Evolutionary conservation across 1,139 yeast genomes (phyloP), one percentile per base, ranked within the genome.

Genomic region (Suhomyces maxii): DNA sequence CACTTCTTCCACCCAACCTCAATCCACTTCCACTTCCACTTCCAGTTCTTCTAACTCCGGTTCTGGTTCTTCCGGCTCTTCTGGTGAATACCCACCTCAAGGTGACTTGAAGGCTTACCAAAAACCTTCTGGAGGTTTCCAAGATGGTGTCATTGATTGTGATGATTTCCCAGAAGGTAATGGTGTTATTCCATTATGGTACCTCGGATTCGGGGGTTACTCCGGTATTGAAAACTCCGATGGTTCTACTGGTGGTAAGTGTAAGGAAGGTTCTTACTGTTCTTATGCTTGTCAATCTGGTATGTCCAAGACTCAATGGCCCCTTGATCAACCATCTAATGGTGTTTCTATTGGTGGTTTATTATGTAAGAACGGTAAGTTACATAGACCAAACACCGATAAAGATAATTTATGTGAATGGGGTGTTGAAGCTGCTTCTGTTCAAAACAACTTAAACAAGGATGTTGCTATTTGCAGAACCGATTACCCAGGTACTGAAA

Each of bases 401-500:
- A 54, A 77, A 48, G 72, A 82, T 55, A 69, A 80, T 71, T 80
- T 91, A 62, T 90, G 99, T 79, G 87, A 79, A 65, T 84, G 95
- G 90, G 98, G 96, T 64, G 71, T 70, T 28, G 69, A 82, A 51
- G 68, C 84, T 51, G 95, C 95, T 43, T 62, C 67, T 43, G 95
- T 89, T 56, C 84, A 76, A 42, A 84, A 86, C 64, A 74, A 86
- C 59, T 73, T 87, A 53, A 67, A 69, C 53, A 64, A 84, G 57
- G 77, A 76, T 42, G 91, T 93, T 61, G 89, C 97, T 49, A 76
- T 91, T 61, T 91, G 99, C 79, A 86, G 97, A 77, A 93, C 99
- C 52, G 98, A 93, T 70, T 93, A 93, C 81, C 99, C 98, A 61
- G 98, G 98, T 76, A 86, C 97, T 53, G 99, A 93, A 78, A 90